Base-by-base conservation (phyloP, 768 basidiomycete genomes). In the Lentinula guzmanii region DNA sequence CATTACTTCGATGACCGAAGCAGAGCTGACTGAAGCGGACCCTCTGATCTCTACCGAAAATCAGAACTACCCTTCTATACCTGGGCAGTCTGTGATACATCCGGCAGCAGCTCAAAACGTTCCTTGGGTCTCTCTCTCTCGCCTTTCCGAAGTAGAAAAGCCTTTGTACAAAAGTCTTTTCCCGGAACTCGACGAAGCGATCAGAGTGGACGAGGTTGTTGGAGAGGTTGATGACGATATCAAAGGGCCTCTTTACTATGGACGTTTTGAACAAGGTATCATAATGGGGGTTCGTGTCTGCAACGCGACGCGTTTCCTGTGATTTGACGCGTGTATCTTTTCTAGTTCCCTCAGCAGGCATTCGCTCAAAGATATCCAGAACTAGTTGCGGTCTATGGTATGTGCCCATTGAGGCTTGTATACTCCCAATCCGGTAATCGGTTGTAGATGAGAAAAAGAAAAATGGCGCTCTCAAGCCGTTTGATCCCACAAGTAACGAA, bases 401-500 rank as follows among this genome's bases (percentile, higher is more conserved):
- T 66, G 83, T 72, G 37, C 51, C 61, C 37, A 48, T 48, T 61
- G 63, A 13, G n/a, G 21, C 46, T 53, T 28, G 13, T 18, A 48
- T 48, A 60, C 8, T 56, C 28, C 35, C 35, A 13, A 60, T 62
- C 68, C n/a, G 69, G 55, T 31, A 35, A 7, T 13, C 45, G 28
- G 28, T 39, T 16, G 52, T 63, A 60, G 54, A 52, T 18, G 8
- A 39, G 58, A 43, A 31, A 46, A 73, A 83, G 68, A 68, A 63
- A 34, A 70, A 67, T 5, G 82, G 81, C 18, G 63, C 69, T 7
- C 74, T 88, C 21, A 69, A 69, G 1, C 67, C 71, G 0, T 91
- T 92, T 70, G 82, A 91, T 66, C 89, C 89, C 21, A 78, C 80
- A 21, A 83, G 82, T 3, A 59, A 69, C 41, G 76, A 82, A 61